These are phyloP conservation scores for Pelargonium fulgidum DNA, from an alignment of 441 rosid species.

Conservation along the genomic window DNA sequence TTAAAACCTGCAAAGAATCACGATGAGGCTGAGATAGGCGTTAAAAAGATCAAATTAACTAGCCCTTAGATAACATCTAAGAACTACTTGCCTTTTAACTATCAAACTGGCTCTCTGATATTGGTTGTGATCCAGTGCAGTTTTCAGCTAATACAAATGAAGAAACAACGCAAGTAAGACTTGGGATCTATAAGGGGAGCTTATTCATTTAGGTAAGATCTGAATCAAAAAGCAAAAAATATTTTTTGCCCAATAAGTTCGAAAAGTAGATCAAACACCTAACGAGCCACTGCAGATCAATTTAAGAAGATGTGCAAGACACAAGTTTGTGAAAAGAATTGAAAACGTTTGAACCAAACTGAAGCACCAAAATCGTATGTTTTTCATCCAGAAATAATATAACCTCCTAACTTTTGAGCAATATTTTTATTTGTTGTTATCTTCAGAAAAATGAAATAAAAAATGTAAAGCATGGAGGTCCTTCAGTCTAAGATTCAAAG, in stretches of 20 bases:
- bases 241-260: no score
- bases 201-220: neutral
- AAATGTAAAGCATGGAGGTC: neutral
- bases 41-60: neutral
- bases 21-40: neutral
- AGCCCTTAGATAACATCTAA: neutral
- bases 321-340: no score
- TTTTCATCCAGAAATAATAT: neutral
- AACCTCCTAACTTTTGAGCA: neutral
- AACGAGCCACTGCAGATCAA: no score
- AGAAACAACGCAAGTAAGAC: neutral
- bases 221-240: neutral
- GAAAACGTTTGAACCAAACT: neutral
- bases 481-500: neutral
- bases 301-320: no score
- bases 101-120: neutral
- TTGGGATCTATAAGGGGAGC: neutral
- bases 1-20: slow-evolving; percentile 11
- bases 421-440: neutral
- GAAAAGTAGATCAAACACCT: no score
- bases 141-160: neutral
- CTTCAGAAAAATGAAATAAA: neutral
- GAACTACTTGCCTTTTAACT: no score
- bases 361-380: neutral
- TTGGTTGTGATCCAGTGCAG: neutral